phyloP scores from a whole-genome alignment of 352 stramenopile genomes.

The Globisporangium echinulatum region DNA sequence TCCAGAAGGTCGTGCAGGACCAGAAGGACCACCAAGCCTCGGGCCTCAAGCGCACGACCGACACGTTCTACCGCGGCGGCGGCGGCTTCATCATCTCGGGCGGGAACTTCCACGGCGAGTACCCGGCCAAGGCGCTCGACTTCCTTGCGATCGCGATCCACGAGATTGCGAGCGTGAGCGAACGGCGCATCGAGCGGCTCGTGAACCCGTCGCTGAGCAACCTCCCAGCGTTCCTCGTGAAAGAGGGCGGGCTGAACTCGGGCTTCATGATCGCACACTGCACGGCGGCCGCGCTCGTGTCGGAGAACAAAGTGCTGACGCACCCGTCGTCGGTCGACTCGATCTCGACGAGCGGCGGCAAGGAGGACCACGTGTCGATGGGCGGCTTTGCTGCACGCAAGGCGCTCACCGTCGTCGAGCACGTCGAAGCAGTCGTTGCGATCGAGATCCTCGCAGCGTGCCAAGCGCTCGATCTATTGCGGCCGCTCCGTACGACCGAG shows the following conservation, averaged over 20 bases:
- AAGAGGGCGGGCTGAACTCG: slow-evolving; percentile 83
- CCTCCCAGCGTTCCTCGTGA: slow-evolving; percentile 80
- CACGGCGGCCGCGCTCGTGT: slow-evolving; percentile 79
- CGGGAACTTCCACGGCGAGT: slow-evolving; percentile 90
- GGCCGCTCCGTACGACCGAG: slow-evolving; percentile 74
- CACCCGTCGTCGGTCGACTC: slow-evolving; percentile 86
- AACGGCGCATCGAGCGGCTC: slow-evolving; percentile 82
- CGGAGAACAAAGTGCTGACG: slow-evolving; percentile 87
- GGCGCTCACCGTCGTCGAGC: slow-evolving; percentile 77
- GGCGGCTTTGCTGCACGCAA: slow-evolving; percentile 80
- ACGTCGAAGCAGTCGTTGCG: slow-evolving; percentile 83
- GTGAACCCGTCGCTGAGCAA: slow-evolving; percentile 85
- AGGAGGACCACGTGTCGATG: slow-evolving; percentile 90
- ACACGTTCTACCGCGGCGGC: slow-evolving; percentile 74
- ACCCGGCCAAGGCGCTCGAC: slow-evolving; percentile 85
- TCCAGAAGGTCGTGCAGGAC: slow-evolving; percentile 50
- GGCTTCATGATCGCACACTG: slow-evolving; percentile 91
- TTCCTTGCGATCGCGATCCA: slow-evolving; percentile 87
- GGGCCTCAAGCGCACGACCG: slow-evolving; percentile 73
- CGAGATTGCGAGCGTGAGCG: slow-evolving; percentile 80
- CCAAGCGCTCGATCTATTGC: slow-evolving; percentile 84
- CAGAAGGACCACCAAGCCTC: slow-evolving; percentile 41
- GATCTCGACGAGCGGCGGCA: slow-evolving; percentile 82
- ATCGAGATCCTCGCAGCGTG: slow-evolving; percentile 86
- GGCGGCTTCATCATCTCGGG: slow-evolving; percentile 85